These are phyloP conservation scores for Lolium multiflorum DNA, from an alignment of 176 grass and related monocot genomes.

Conservation along the genomic window DNA sequence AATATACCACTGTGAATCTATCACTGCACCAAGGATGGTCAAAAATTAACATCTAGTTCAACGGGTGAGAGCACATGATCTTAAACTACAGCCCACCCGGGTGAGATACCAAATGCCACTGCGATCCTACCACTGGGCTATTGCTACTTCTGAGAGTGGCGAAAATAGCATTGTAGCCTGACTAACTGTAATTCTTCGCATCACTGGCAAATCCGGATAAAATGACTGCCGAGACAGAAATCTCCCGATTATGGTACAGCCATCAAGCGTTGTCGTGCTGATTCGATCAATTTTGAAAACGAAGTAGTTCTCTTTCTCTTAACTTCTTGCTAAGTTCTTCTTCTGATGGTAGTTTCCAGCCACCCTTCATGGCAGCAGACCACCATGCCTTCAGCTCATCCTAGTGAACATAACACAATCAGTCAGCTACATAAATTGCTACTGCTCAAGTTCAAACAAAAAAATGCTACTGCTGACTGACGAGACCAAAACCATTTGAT, in stretches of 20 bases:
- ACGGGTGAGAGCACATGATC: not conserved
- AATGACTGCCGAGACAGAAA: constrained; percentile 10
- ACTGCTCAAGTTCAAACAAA: not conserved
- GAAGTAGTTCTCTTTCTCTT: constrained; percentile 61
- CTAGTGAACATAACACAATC: constrained; percentile 46
- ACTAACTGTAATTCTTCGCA: not conserved
- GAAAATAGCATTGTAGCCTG: not conserved
- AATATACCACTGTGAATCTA: not conserved
- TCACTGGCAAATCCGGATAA: constrained; percentile 17
- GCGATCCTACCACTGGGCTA: not conserved
- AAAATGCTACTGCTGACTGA: not conserved
- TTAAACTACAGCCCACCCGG: not conserved
- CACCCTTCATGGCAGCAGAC: constrained; percentile 60
- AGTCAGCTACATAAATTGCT: not conserved
- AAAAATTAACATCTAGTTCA: not conserved
- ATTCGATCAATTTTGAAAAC: constrained; percentile 23
- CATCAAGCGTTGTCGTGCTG: not conserved
- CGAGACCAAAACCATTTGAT: not conserved
- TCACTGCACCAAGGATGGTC: not conserved
- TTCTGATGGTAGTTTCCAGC: constrained; percentile 59
- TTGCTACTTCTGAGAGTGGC: not conserved
- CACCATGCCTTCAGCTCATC: constrained; percentile 90
- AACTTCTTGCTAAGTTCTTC: constrained; percentile 74
- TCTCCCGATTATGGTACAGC: not conserved
- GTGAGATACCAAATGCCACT: not conserved